Evolutionary conservation across 1,139 yeast species (phyloP), one percentile per base, ranked within the genome.

Genomic region (Groenewaldozyma auringiensis): DNA sequence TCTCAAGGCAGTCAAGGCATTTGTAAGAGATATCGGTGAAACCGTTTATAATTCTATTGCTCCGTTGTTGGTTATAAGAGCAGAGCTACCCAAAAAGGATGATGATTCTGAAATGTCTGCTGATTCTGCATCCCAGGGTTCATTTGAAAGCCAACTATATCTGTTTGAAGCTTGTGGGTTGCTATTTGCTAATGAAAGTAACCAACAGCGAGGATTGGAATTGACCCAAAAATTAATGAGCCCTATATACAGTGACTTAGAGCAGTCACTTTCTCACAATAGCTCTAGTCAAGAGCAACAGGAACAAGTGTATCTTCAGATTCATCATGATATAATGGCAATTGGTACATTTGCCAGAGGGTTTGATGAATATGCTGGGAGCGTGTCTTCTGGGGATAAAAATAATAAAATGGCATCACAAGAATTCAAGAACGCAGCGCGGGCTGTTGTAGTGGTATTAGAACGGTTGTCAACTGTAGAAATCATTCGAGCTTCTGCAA

Each of bases 271-370:
- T 1, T 50, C 47, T 8, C 48, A 43, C 14, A 41, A 40, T 27
- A 43, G 42, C 18, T 13, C 17, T 11, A 25, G 22, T 14, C 34
- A 40, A 2, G 42, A 44, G 37, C 42, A 45, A 22, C 72, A 72
- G 47, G 70, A 68, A 31, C 70, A 73, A 41, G 60, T 75, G 33
- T 72, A 82, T 2, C 65, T 85, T 41, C 94, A 87, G 61, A 81
- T 88, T 2, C 96, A 92, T 62, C 96, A 92, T 62, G 75, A 82
- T 37, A 67, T 94, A 42, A 78, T 86, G 79, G 92, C 96, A 0
- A 77, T 92, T 45, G 96, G 96, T 33, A 86, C 96, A 0, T 75
- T 89, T 58, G 84, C 89, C 2, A 76, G 92, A 59, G 97, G 97
- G 1, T 81, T 84, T 56, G 83, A 79, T 53, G 72, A 72, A 35